These are phyloP conservation scores for Stagonosporopsis cucurbitacearum DNA, from an alignment of 2,329 filamentous ascomycete genomes.

Conservation along the genomic window DNA sequence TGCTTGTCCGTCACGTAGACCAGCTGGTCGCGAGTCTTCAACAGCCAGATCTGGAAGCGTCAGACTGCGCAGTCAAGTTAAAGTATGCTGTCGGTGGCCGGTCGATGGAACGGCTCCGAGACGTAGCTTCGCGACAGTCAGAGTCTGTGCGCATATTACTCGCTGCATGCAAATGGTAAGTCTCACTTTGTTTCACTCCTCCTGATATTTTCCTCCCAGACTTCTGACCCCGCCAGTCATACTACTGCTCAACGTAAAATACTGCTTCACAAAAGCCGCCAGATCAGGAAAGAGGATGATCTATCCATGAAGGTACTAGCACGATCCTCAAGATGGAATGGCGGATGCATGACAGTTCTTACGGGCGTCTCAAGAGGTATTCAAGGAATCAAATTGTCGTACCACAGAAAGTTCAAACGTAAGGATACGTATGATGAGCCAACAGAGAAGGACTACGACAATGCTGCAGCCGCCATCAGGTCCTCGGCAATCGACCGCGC, in stretches of 20 bases:
- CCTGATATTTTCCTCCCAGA: neutral
- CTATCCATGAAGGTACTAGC: conserved; percentile 38
- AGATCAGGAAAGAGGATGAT: conserved; percentile 43
- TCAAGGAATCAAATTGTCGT: conserved; percentile 42
- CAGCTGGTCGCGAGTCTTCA: conserved; percentile 32
- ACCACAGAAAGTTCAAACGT: conserved; percentile 36
- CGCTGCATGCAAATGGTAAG: conserved; percentile 44
- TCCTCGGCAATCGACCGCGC: conserved; percentile 47
- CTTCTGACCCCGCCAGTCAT: conserved; percentile 39
- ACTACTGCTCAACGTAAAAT: conserved; percentile 47
- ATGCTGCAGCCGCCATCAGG: conserved; percentile 40
- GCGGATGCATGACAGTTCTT: conserved; percentile 36
- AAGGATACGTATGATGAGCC: conserved; percentile 26
- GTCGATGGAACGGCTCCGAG: conserved; percentile 41
- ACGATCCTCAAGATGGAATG: conserved; percentile 39
- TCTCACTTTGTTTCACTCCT: neutral
- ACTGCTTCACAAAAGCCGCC: conserved; percentile 44
- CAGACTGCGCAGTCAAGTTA: conserved; percentile 42
- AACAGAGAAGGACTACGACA: conserved; percentile 41
- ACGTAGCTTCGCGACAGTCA: conserved; percentile 43
- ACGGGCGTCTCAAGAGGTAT: conserved; percentile 43
- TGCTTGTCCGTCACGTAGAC: conserved; percentile 42
- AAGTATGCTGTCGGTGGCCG: conserved; percentile 40
- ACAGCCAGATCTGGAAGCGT: conserved; percentile 40
- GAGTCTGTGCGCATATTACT: conserved; percentile 42